These are phyloP conservation scores for Phytophthora hibernalis DNA, from an alignment of 352 stramenopile species.

Conservation along the genomic window DNA sequence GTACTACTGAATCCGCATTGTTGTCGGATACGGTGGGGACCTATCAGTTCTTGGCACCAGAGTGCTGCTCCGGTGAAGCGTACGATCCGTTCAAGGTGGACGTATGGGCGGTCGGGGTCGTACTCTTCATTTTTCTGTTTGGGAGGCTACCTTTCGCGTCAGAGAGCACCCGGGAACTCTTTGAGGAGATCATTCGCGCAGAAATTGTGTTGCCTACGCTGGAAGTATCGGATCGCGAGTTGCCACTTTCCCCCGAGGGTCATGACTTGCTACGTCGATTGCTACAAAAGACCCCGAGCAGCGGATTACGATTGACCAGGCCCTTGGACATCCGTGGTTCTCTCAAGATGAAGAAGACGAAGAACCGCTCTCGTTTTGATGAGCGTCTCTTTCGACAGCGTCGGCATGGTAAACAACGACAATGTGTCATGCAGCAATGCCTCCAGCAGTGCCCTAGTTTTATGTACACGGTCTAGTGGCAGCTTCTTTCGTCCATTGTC, in stretches of 20 bases:
- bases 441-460: slow-evolving; percentile 70
- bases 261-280: slow-evolving; percentile 60
- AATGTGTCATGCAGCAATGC: slow-evolving; percentile 53
- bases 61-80: slow-evolving; percentile 83
- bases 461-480: slow-evolving; percentile 51
- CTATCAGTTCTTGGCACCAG: slow-evolving; percentile 92
- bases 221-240: slow-evolving; percentile 12
- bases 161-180: slow-evolving; percentile 75
- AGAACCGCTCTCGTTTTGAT: slow-evolving; percentile 76
- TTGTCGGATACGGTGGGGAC: slow-evolving; percentile 88
- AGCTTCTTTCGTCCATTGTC: slow-evolving; percentile 67
- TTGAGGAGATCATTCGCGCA: slow-evolving; percentile 75
- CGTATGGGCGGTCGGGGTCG: slow-evolving; percentile 85
- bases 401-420: slow-evolving; percentile 69
- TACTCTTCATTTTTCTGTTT: slow-evolving; percentile 88
- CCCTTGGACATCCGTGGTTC: slow-evolving; percentile 74
- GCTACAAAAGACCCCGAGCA: slow-evolving; percentile 52
- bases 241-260: slow-evolving; percentile 39
- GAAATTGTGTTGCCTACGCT: slow-evolving; percentile 42
- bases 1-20: slow-evolving; percentile 22
- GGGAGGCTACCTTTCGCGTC: slow-evolving; percentile 83
- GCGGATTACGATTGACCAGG: slow-evolving; percentile 62
- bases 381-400: slow-evolving; percentile 37
- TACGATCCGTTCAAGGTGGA: slow-evolving; percentile 89
- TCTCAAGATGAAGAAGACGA: slow-evolving; percentile 46